Base-by-base conservation (phyloP, 345 rosid genomes). In the Moringa oleifera region DNA sequence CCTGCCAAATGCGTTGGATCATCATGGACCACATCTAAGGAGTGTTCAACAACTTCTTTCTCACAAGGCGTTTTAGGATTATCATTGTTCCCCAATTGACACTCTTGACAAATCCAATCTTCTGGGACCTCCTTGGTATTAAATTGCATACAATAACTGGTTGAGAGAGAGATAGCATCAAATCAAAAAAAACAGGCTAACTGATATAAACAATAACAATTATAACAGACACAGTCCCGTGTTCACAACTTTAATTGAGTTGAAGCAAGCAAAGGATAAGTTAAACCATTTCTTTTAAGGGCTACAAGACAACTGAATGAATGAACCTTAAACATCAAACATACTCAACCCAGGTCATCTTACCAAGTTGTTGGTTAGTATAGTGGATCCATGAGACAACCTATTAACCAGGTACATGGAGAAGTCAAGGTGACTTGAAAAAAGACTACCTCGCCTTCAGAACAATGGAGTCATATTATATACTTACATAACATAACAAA, bases 141-240 rank as follows among this genome's bases (percentile, higher is more conserved):
- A 19, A 7, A 20, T 22, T 6, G 19, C 87, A 72, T 75, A 79
- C 93, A 82, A 60, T 80, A 82, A 70, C 93, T 84, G 58, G 51
- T 37, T 59, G 60, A 51, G 19, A 63, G 36, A 46, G 24, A 61
- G 64, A 24, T 1, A 21, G 20, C 10, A 31, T 11, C 49, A 59
- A 25, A 55, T 49, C 66, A 21, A 66, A 56, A 61, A 56, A 64
- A 20, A 47, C 18, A 57, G 31, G 36, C 57, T 23, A 51, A 46
- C 15, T 50, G 53, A 63, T 59, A 41, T 46, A 37, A 47, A 28
- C 33, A 28, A 3, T 28, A n/a, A 28, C 33, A 28, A 28, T 28
- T 28, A 3, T 28, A 28, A 28, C 8, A 3, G 8, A 28, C 33
- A 28, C 5, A 8, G 8, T 28, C 33, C 3, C 8, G 33, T 8